These are phyloP conservation scores for Umbelopsis vinacea DNA, from an alignment of 192 early-diverging fungal species.

Conservation along the genomic window DNA sequence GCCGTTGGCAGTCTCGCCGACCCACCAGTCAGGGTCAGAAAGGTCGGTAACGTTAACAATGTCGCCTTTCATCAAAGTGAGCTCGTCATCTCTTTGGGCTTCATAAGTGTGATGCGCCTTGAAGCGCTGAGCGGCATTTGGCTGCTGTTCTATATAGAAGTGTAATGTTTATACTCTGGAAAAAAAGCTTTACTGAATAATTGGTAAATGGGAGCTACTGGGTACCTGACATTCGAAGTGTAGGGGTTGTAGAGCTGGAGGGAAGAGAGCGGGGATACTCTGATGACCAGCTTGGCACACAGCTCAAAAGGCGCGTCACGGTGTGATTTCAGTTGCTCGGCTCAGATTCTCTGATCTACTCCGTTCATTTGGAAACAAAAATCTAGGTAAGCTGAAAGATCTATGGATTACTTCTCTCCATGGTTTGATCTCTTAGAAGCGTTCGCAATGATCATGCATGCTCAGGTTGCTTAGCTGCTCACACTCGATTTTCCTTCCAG, in stretches of 20 bases:
- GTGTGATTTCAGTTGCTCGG: background rate
- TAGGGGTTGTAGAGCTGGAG: background rate
- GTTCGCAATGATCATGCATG: no score
- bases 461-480: no score
- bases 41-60: conserved; percentile 60
- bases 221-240: conserved; percentile 11
- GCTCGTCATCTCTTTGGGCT: conserved; percentile 66
- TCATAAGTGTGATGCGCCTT: conserved; percentile 54
- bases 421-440: background rate
- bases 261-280: background rate
- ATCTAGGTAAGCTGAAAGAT: background rate
- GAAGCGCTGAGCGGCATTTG: background rate
- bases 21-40: conserved; percentile 59
- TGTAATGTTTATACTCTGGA: background rate
- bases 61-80: conserved; percentile 61
- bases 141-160: conserved; percentile 1
- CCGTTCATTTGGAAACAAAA: background rate
- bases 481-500: background rate
- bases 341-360: background rate
- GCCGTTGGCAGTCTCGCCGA: conserved; percentile 41
- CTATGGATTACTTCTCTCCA: background rate
- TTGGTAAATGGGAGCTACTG: background rate
- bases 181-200: background rate
- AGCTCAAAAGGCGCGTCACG: conserved; percentile 17
- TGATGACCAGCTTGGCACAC: background rate